Conservation (phyloP, 31 red algal genomes). For the Asparagopsis taxiformis region DNA sequence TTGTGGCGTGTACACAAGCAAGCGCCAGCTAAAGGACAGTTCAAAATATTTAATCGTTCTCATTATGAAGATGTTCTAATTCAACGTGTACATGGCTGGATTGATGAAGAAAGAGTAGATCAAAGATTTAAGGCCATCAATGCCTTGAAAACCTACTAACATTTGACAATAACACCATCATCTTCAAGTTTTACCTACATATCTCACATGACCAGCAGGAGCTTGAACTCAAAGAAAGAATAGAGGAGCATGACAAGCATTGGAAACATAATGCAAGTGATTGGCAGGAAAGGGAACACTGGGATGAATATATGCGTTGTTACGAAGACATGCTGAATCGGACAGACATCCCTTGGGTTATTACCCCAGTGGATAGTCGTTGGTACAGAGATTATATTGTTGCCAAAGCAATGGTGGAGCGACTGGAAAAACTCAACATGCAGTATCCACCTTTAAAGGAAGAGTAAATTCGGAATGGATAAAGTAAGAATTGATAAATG, state of each 20-base stretch:
- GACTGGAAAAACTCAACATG: neutral
- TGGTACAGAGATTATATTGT: neutral
- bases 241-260: conserved; percentile 24
- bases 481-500: too few species aligned
- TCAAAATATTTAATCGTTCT: conserved; percentile 9
- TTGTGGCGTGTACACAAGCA: conserved; percentile 27
- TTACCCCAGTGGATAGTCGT: neutral
- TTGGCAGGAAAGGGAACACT: neutral
- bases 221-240: conserved; percentile 1
- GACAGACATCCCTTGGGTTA: neutral
- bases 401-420: neutral
- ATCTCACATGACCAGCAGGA: conserved; percentile 33
- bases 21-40: neutral
- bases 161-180: conserved; percentile 8
- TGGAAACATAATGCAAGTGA: conserved; percentile 10
- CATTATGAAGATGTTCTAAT: conserved; percentile 37
- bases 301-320: neutral
- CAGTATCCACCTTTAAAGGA: too few species aligned
- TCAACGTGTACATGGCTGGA: conserved; percentile 11
- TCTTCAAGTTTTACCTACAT: conserved; percentile 22
- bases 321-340: conserved; percentile 1
- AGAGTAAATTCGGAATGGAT: too few species aligned
- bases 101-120: conserved; percentile 8
- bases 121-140: conserved; percentile 7
- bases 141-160: too few species aligned